Evolutionary conservation across 306 rosid species (phyloP), one percentile per base, ranked within the genome.

Genomic region (Cyamopsis tetragonoloba): DNA sequence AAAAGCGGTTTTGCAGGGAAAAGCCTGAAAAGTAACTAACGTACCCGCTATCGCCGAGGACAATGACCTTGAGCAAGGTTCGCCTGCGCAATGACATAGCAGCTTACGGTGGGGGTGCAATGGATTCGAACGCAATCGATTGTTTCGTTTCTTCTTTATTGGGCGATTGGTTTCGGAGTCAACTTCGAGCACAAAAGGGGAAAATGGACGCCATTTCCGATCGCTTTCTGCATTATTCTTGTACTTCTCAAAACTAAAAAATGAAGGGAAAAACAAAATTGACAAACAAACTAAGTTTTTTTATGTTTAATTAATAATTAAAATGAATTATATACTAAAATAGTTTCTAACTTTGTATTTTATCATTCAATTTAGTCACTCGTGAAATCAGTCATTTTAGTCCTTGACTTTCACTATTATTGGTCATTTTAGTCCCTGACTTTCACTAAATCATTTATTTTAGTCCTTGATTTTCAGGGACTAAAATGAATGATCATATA

Each of bases 1-100:
- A 30, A 61, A 72, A 62, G 14, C 24, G 34, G 35, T 32, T 17
- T 1, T 53, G 42, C 30, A 61, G 42, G 50, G 44, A 41, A 80
- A 82, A 82, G 78, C 77, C 77, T n/a, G n/a, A n/a, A 63, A 70
- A 53, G 51, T n/a, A n/a, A n/a, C n/a, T n/a, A 18, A 64, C 77
- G 43, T 77, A 92, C 98, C 98, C 96, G 47, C 98, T 89, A 60
- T 92, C 98, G 70, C 96, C 98, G 62, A 92, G 96, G 41, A 87
- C 98, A 84, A 92, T 92, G 84, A 92, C 98, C 89, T 92, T 92
- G 69, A 92, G 96, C 93, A 92, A 84, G 73, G 91, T 87, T 77
- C 98, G 84, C 47, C 96, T 82, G 49, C 98, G 96, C 76, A 80
- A 41, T 67, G 98, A 80, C 98, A 92, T 92, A 82, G 84, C 75